Evolutionary conservation across 1,284 basidiomycete species (phyloP).

Genomic region (Spongiforma sp.): DNA sequence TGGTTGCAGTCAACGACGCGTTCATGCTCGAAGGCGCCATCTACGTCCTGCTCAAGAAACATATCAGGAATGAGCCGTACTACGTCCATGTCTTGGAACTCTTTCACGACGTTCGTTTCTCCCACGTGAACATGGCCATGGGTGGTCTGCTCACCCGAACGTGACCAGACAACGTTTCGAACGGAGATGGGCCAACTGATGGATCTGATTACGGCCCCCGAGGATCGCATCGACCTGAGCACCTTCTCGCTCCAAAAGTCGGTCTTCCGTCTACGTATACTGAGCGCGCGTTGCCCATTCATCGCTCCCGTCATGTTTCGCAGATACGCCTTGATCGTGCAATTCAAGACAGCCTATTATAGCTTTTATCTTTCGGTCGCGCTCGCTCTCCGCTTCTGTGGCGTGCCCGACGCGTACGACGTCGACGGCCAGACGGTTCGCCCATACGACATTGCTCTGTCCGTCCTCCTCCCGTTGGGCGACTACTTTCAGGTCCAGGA

Average conservation of each 20-base stretch:
- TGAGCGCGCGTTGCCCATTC: background rate
- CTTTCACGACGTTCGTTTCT: conserved; percentile 69
- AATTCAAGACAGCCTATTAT: conserved; percentile 99
- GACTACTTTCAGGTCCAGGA: conserved; percentile 99
- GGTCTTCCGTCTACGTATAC: too few species aligned
- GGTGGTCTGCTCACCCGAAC: background rate
- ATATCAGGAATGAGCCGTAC: conserved; percentile 85
- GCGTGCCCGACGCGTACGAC: conserved; percentile 64
- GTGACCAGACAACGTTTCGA: conserved; percentile 77
- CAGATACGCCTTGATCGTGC: conserved; percentile 92
- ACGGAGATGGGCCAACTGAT: conserved; percentile 97
- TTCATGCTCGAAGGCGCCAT: conserved; percentile 98
- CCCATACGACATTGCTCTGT: conserved; percentile 81
- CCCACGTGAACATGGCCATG: background rate
- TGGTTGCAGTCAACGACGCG: conserved; percentile 95
- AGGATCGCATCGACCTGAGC: conserved; percentile 85
- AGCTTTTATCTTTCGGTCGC: conserved; percentile 99
- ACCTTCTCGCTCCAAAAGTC: conserved; percentile 90
- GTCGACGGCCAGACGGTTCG: conserved; percentile 43
- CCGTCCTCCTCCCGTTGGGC: conserved; percentile 91
- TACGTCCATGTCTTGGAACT: conserved; percentile 92
- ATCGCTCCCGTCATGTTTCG: background rate
- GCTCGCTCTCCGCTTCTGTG: conserved; percentile 85
- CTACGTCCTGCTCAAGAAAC: conserved; percentile 87
- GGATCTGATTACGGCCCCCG: conserved; percentile 95